A percentile compares a stretch with the other conserved stretches of the same genome.
Evolutionary conservation across 1,139 yeast species (phyloP).

Genomic region (Suhomyces chickasaworum): DNA sequence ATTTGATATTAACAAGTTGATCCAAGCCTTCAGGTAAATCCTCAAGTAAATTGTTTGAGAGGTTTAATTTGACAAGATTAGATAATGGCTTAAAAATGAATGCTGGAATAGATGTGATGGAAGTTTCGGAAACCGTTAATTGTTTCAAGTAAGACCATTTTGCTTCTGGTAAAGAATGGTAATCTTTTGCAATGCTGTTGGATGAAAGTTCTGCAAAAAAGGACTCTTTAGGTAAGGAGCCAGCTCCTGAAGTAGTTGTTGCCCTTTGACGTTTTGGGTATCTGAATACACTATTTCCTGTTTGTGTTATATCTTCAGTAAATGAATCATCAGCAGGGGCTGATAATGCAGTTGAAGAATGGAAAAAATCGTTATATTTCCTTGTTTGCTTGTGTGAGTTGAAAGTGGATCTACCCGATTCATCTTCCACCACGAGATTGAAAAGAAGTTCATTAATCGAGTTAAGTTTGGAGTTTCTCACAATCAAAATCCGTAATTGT

Average conservation of each 20-base stretch:
- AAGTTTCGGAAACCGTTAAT: conserved; percentile 58
- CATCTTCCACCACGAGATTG: conserved; percentile 58
- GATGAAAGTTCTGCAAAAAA: conserved; percentile 16
- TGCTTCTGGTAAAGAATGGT: conserved; percentile 35
- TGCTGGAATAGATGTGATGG: conserved; percentile 47
- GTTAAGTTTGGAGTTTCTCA: conserved; percentile 51
- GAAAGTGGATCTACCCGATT: conserved; percentile 46
- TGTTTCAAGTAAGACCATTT: conserved; percentile 61
- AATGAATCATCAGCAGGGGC: conserved; percentile 13
- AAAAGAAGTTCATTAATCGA: conserved; percentile 54
- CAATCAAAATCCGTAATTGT: conserved; percentile 55
- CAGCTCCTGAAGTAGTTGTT: conserved; percentile 29
- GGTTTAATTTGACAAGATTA: conserved; percentile 56
- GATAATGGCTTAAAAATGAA: conserved; percentile 51
- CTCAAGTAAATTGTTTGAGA: conserved; percentile 55
- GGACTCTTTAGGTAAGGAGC: conserved; percentile 30
- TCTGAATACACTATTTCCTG: conserved; percentile 27
- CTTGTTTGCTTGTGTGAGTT: conserved; percentile 28
- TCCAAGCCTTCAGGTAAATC: conserved; percentile 55
- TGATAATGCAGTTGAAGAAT: conserved; percentile 11
- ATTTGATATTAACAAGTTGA: conserved; percentile 50
- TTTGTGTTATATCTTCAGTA: conserved; percentile 9
- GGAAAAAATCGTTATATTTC: conserved; percentile 16
- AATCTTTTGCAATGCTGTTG: conserved; percentile 17
- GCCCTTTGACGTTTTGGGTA: conserved; percentile 32